Evolutionary conservation across 257 asterid genomes (phyloP), one percentile per base, ranked within the genome.

Genomic region (Ballota nigra): DNA sequence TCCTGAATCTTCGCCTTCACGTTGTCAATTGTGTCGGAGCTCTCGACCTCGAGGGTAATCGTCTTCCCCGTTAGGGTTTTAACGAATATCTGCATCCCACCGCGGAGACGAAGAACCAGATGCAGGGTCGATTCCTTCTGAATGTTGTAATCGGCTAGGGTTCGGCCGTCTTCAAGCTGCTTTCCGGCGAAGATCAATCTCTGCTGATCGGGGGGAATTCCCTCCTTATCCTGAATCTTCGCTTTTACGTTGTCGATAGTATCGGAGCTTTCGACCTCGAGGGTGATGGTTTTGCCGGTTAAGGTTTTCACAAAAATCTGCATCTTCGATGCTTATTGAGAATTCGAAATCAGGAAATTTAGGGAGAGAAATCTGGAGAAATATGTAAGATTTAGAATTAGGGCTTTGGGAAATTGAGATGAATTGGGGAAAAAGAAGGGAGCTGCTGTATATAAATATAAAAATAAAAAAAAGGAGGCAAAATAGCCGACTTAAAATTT

Each of bases 221-320:
- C 73, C 12, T 75, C 79, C 66, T 68, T 68, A 0, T 68, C 75
- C 8, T 68, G 74, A 0, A 75, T 68, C 45, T 75, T 75, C 1
- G 74, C 79, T 22, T 75, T 75, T 1, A 75, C 79, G 28, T 59
- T 68, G 31, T 75, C 69, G 20, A 75, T 68, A 0, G 75, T 75
- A 9, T 75, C 79, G 10, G 79, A 75, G 49, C 75, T 68, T 57
- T 75, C 79, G 3, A 75, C 79, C 65, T 75, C 79, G 3, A 75
- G 73, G 1, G 79, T 68, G 40, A 49, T 68, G 4, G 75, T 68
- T 63, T 75, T 69, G 7, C 75, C 75, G 6, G 79, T 75, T 2
- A 69, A 23, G 58, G 79, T 75, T 47, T 61, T 68, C 28, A 68
- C 74, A 66, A 75, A 72, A 16, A 70, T 59, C 75, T 70, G 75